A percentile compares a stretch with the other conserved stretches of the same genome.
Conservation (phyloP, 176 grass and related monocot genomes). For the Aegilops sharonensis region DNA sequence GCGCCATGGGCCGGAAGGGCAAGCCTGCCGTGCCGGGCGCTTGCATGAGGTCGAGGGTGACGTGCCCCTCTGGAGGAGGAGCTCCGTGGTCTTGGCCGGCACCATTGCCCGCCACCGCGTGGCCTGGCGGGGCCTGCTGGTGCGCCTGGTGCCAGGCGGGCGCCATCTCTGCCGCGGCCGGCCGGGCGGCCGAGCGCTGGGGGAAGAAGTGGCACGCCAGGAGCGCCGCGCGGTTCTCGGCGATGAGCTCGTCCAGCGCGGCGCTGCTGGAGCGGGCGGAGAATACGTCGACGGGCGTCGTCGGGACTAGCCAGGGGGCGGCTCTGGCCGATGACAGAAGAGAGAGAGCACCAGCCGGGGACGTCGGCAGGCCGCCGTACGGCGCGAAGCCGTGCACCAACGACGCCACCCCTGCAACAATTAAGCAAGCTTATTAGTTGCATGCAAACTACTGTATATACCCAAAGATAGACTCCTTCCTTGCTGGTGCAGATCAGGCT, state of each 20-base stretch:
- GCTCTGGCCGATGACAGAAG: conserved; percentile 74
- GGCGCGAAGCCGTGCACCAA: conserved; percentile 32
- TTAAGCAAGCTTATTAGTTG: background rate
- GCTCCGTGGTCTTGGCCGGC: background rate
- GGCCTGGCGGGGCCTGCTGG: background rate
- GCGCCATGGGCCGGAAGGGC: conserved; percentile 28
- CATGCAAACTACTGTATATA: background rate
- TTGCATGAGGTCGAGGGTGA: conserved; percentile 92
- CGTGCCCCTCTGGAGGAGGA: conserved; percentile 28
- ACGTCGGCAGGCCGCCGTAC: conserved; percentile 13
- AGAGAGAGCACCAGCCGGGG: conserved; percentile 69
- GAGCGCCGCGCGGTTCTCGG: conserved; percentile 80
- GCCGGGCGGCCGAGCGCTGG: conserved; percentile 6
- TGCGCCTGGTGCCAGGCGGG: conserved; percentile 16
- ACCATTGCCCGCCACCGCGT: background rate
- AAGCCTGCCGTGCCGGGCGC: background rate
- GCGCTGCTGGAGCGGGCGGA: conserved; percentile 61
- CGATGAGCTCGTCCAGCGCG: conserved; percentile 79
- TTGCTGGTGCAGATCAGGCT: background rate
- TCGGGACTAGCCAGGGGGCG: conserved; percentile 42
- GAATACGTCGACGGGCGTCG: conserved; percentile 32
- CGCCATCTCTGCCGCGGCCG: background rate
- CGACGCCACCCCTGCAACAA: conserved; percentile 38
- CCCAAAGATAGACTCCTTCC: background rate
- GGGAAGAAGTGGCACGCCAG: conserved; percentile 55